Evolutionary conservation across 768 basidiomycete species (phyloP).

Genomic region (Phlebiopsis flavidoalba): DNA sequence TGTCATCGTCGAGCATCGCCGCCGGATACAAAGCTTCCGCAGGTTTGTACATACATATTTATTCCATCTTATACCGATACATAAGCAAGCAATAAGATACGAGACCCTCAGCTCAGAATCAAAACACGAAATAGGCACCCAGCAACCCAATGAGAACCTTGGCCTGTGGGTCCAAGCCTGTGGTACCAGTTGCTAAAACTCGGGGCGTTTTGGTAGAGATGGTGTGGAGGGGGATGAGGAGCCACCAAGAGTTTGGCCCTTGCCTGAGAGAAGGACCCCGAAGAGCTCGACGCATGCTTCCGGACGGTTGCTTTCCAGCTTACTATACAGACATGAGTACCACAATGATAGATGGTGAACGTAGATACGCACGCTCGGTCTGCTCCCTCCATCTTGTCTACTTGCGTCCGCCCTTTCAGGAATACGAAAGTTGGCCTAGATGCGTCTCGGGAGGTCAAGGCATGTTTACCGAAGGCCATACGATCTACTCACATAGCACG

Average conservation of each 20-base stretch:
- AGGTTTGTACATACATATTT: background rate
- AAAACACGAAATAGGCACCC: constrained; percentile 57
- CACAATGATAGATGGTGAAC: background rate
- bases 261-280: constrained; percentile 57
- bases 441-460: background rate
- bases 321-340: constrained; percentile 33
- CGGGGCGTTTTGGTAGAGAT: constrained; percentile 29
- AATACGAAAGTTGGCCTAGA: constrained; percentile 90
- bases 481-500: constrained; percentile 59
- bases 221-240: constrained; percentile 27
- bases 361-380: constrained; percentile 47
- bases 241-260: constrained; percentile 69
- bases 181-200: constrained; percentile 33
- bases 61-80: background rate
- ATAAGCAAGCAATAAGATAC: background rate
- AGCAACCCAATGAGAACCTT: constrained; percentile 60
- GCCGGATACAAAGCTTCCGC: background rate
- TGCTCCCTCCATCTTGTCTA: constrained; percentile 72
- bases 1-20: background rate
- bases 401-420: constrained; percentile 57
- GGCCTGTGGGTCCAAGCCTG: constrained; percentile 60
- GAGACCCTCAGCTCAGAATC: constrained; percentile 26
- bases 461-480: background rate
- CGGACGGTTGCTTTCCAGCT: constrained; percentile 54
- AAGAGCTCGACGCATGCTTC: constrained; percentile 40